Base-by-base conservation (phyloP, 108 stramenopile species). In the Nannochloropsis gaditana region DNA sequence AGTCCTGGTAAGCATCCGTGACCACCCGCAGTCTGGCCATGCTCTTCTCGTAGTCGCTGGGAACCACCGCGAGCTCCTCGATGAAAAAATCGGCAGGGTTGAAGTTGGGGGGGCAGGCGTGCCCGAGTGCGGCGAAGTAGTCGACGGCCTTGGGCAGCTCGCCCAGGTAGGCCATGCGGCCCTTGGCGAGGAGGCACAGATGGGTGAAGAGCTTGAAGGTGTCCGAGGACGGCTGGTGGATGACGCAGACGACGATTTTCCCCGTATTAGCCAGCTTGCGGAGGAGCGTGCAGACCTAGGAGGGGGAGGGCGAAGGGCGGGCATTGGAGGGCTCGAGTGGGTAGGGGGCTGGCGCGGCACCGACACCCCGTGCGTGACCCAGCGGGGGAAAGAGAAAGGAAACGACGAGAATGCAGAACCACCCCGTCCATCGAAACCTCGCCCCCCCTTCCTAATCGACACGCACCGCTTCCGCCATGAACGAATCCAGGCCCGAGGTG, bases 181-280 rank as follows among this genome's bases (percentile, higher is more conserved):
- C 87, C 50, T 84, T 83, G 43, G 87, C 83, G 17, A 87, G 79
- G 19, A 87, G 87, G 80, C 80, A 79, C 3, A 87, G 84, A 47
- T 87, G 83, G 43, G 83, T 87, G 80, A 87, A 87, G 17, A 80
- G 83, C 19, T 42, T 47, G 80, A 84, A 87, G 3, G 83, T 45
- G 45, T 87, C 31, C 31, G 89, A 87, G 42, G 89, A 90, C 2
- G 90, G 90, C 85, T 90, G 90, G 84, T 91, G 90, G 82, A 91
- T 90, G 45, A 89, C 90, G 59, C 42, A 43, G 9, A 88, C 85
- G 45, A 91, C 73, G 41, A 90, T 91, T 17, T 80, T 79, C 79
- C 87, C 90, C 45, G 44, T 41, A 6, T 87, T 83, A 19, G 83
- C 84, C 11, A 91, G 43, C 43, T 31, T 86, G 45, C 42, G 43